Evolutionary conservation across 768 basidiomycete genomes (phyloP).

Genomic region (Hydnum rufescens): DNA sequence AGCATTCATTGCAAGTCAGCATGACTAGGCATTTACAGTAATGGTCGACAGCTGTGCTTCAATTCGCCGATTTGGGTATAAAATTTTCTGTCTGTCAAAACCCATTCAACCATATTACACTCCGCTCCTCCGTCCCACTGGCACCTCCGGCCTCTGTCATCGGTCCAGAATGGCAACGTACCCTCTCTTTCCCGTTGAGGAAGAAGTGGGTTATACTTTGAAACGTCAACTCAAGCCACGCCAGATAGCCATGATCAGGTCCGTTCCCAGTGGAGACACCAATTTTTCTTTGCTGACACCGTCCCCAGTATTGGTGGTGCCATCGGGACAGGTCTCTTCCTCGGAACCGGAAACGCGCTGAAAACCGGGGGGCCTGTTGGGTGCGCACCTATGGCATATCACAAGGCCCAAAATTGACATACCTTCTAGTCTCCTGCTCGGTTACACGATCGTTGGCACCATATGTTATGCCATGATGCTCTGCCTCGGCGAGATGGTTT

Average conservation of each 20-base stretch:
- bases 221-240: not conserved
- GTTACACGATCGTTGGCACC: constrained; percentile 7
- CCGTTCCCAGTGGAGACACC: not conserved
- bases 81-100: too few relatives aligned
- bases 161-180: too few relatives aligned
- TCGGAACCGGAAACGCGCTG: constrained; percentile 7
- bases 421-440: not conserved
- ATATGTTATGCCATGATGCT: constrained; percentile 35
- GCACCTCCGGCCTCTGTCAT: too few relatives aligned
- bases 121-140: too few relatives aligned
- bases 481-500: constrained; percentile 43
- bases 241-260: not conserved
- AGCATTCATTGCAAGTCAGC: too few relatives aligned
- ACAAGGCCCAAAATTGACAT: not conserved
- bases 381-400: not conserved
- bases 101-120: too few relatives aligned
- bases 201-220: too few relatives aligned
- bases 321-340: constrained; percentile 10
- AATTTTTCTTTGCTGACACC: not conserved
- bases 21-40: too few relatives aligned
- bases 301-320: constrained; percentile 5
- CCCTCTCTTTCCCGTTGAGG: too few relatives aligned
- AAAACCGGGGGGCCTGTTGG: constrained; percentile 11
- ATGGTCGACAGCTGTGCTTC: too few relatives aligned
- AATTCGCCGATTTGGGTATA: too few relatives aligned